Conservation (phyloP, 2,329 filamentous ascomycete genomes). For the Harringtonia lauricola region DNA sequence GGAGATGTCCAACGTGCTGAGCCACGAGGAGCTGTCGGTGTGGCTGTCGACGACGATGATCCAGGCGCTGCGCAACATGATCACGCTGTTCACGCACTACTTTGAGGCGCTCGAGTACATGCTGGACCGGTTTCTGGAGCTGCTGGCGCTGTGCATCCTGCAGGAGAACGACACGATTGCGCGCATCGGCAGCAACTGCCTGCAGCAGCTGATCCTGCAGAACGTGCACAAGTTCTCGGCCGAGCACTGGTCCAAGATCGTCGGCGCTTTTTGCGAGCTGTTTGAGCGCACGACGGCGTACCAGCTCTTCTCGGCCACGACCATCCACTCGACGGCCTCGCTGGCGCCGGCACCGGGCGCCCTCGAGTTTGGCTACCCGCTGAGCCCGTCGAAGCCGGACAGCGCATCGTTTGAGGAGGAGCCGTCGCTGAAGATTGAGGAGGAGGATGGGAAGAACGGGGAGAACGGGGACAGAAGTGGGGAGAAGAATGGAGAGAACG, state of each 20-base stretch:
- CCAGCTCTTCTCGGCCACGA: conserved; percentile 82
- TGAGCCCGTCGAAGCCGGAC: conserved; percentile 23
- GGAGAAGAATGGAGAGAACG: conserved; percentile 43
- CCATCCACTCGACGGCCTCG: conserved; percentile 40
- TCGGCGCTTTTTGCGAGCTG: conserved; percentile 88
- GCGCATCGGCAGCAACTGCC: conserved; percentile 92
- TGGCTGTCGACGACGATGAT: conserved; percentile 99
- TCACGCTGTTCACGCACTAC: conserved; percentile 96
- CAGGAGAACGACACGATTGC: conserved; percentile 99
- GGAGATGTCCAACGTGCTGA: conserved; percentile 90
- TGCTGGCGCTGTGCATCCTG: conserved; percentile 91
- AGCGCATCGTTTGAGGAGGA: conserved; percentile 18
- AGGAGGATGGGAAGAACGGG: conserved; percentile 36
- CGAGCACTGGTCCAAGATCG: conserved; percentile 88
- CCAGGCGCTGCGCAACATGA: conserved; percentile 95
- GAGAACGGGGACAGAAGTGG: neutral
- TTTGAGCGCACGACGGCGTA: conserved; percentile 93
- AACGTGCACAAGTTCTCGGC: conserved; percentile 87
- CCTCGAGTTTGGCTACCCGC: conserved; percentile 34
- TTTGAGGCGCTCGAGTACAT: conserved; percentile 95
- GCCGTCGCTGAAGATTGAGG: no score
- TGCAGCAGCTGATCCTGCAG: conserved; percentile 92
- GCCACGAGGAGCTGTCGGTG: conserved; percentile 92
- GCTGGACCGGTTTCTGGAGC: conserved; percentile 92
- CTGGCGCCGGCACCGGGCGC: conserved; percentile 42